phyloP scores from a whole-genome alignment of 768 basidiomycete genomes.

The Pisolithus tinctorius region DNA sequence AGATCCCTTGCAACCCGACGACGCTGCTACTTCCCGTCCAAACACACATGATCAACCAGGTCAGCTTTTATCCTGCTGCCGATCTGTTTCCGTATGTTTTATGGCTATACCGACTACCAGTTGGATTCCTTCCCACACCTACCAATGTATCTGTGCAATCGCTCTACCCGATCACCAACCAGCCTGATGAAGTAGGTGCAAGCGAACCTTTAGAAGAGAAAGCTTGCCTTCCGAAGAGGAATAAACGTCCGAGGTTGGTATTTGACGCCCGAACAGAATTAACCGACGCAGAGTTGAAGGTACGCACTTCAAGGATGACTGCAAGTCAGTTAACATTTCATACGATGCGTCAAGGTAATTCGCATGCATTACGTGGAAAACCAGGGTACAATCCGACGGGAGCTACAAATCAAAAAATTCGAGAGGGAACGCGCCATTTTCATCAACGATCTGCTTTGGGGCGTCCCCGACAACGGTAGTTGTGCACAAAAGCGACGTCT shows the following conservation, averaged over 20 bases:
- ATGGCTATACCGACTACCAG: background rate
- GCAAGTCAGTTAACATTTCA: background rate
- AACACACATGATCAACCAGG: constrained; percentile 1
- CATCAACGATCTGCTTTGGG: constrained; percentile 61
- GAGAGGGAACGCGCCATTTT: constrained; percentile 50
- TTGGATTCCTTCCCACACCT: background rate
- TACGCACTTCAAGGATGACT: constrained; percentile 15
- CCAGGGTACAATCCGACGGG: constrained; percentile 49
- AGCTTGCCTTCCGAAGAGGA: constrained; percentile 27
- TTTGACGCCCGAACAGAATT: constrained; percentile 73
- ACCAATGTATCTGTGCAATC: background rate
- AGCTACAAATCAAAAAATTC: constrained; percentile 42
- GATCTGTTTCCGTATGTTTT: background rate
- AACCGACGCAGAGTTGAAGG: constrained; percentile 78
- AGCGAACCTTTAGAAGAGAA: background rate
- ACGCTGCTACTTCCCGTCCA: background rate
- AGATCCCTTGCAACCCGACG: background rate
- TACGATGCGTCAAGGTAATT: constrained; percentile 37
- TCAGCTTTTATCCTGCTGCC: background rate
- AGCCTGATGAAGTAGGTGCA: background rate
- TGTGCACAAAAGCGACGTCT: background rate
- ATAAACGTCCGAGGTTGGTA: constrained; percentile 47
- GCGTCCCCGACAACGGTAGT: constrained; percentile 55
- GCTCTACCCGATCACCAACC: constrained; percentile 2
- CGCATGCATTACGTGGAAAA: constrained; percentile 61